Conservation (phyloP, 2,329 filamentous ascomycete genomes). For the Sporothrix pseudoabietina region DNA sequence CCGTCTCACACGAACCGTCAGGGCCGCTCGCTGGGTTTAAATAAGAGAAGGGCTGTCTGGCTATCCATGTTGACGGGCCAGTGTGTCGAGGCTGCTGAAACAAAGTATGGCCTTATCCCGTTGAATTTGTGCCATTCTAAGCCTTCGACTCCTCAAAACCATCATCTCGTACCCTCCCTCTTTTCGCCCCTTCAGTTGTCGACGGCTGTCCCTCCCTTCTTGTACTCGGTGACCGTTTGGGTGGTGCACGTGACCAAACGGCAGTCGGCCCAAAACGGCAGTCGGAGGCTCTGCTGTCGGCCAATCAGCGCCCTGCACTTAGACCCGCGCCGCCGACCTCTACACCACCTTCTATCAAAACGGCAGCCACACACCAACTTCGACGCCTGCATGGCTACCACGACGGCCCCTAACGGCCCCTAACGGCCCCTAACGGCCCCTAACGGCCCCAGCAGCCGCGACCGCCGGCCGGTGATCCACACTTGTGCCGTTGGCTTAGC, state of each 20-base stretch:
- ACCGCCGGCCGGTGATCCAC: conserved; percentile 27
- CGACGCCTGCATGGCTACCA: conserved; percentile 1
- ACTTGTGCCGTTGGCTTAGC: conserved; percentile 13
- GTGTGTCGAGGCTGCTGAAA: too few species aligned
- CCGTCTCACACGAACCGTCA: neutral
- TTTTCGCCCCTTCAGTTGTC: too few species aligned
- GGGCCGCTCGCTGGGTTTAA: neutral
- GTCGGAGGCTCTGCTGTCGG: conserved; percentile 15
- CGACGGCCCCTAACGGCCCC: conserved; percentile 23
- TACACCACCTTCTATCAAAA: neutral
- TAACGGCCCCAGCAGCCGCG: conserved; percentile 23
- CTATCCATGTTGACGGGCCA: too few species aligned
- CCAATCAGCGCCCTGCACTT: conserved; percentile 14
- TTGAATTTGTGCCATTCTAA: too few species aligned
- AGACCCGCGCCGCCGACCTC: conserved; percentile 18
- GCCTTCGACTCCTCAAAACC: too few species aligned
- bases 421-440: conserved; percentile 22
- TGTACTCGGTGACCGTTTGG: neutral
- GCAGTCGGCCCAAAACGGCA: conserved; percentile 26
- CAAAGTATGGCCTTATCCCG: too few species aligned
- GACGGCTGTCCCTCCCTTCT: too few species aligned
- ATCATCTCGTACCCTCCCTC: too few species aligned
- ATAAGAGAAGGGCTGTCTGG: neutral
- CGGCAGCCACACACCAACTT: conserved; percentile 8
- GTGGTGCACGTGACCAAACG: conserved; percentile 18